Percentiles rank a stretch among this genome's conserved stretches.
Conservation (phyloP, 371 early-diverging fungal species). For the Scutellospora calospora region DNA sequence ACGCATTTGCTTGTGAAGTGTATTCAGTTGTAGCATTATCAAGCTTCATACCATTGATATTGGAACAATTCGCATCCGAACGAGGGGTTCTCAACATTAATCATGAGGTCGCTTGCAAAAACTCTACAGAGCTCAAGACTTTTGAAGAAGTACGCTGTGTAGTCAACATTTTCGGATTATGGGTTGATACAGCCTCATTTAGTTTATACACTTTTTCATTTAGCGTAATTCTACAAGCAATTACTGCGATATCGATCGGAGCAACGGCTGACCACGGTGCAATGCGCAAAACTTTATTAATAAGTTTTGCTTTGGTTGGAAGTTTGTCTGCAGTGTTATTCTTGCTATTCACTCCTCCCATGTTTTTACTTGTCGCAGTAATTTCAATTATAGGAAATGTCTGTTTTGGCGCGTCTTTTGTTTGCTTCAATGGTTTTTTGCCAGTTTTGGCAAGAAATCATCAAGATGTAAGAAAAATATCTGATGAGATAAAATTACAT, state of each 20-base stretch:
- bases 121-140: constrained; percentile 29
- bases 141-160: constrained; percentile 61
- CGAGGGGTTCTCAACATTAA: constrained; percentile 45
- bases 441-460: constrained; percentile 62
- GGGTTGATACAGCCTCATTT: constrained; percentile 61
- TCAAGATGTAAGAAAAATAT: constrained; percentile 48
- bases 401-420: constrained; percentile 60
- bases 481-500: constrained; percentile 6
- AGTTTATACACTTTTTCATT: constrained; percentile 65
- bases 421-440: constrained; percentile 67
- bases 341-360: constrained; percentile 46
- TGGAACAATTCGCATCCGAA: constrained; percentile 55
- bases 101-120: constrained; percentile 48
- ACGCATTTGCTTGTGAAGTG: constrained; percentile 35
- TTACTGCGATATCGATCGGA: constrained; percentile 65
- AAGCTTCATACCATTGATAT: constrained; percentile 57
- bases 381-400: constrained; percentile 58
- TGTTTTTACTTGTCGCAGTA: constrained; percentile 53
- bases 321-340: constrained; percentile 53
- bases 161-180: constrained; percentile 42
- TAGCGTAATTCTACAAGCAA: constrained; percentile 65
- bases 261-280: constrained; percentile 69
- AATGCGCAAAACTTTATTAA: constrained; percentile 61
- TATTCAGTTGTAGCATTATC: constrained; percentile 52
- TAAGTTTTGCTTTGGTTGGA: constrained; percentile 56